Conservation (phyloP, 768 basidiomycete genomes). For the Suillus sp. region DNA sequence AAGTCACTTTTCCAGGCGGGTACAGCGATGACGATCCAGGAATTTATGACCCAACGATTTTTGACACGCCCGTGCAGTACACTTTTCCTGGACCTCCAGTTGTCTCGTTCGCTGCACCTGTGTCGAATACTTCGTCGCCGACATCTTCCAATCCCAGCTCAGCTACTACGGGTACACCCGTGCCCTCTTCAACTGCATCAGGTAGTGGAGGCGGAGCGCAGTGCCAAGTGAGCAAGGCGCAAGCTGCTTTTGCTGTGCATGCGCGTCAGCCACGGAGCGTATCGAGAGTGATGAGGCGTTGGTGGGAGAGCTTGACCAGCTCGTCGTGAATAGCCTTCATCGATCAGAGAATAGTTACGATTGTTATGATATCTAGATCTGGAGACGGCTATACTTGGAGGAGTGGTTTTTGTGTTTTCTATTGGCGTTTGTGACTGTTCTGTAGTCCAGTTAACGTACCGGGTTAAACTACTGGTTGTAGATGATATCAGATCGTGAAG, state of each 20-base stretch:
- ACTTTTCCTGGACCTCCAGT: slow-evolving; percentile 58
- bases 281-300: slow-evolving; percentile 35
- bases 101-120: slow-evolving; percentile 39
- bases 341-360: background rate
- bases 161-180: slow-evolving; percentile 5
- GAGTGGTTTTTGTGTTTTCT: background rate
- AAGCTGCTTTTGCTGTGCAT: slow-evolving; percentile 7
- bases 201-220: slow-evolving; percentile 13
- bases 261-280: slow-evolving; percentile 28
- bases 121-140: slow-evolving; percentile 15
- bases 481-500: background rate
- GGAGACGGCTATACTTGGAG: background rate
- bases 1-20: slow-evolving; percentile 71
- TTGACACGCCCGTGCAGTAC: slow-evolving; percentile 36
- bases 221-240: slow-evolving; percentile 26
- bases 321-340: background rate
- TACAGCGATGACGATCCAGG: slow-evolving; percentile 74
- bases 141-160: slow-evolving; percentile 21
- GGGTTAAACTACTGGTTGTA: background rate
- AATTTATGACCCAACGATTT: slow-evolving; percentile 55
- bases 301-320: background rate
- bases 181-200: slow-evolving; percentile 16
- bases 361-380: background rate
- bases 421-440: background rate
- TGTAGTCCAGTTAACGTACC: background rate